Conservation (phyloP, 805 yeast species). For the Wickerhamia fluorescens region DNA sequence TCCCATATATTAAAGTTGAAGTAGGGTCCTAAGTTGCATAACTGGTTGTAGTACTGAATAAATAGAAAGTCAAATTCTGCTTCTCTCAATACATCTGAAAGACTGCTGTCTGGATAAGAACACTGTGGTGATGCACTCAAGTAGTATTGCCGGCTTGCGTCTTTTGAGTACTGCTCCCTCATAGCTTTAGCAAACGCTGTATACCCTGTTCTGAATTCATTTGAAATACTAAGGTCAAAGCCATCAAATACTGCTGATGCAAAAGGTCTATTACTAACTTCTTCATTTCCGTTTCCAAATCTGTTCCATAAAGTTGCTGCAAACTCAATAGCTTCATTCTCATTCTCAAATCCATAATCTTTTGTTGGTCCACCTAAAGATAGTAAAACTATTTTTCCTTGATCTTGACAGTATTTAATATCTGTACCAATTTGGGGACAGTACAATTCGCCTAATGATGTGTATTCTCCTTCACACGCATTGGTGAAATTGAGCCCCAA, state of each 20-base stretch:
- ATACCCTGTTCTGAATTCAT: conserved; percentile 56
- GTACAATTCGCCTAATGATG: conserved; percentile 7
- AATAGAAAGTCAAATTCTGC: conserved; percentile 74
- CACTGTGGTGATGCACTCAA: conserved; percentile 93
- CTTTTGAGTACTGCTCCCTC: conserved; percentile 9
- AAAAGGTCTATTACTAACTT: conserved; percentile 42
- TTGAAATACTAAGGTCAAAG: conserved; percentile 70
- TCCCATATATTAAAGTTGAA: conserved; percentile 74
- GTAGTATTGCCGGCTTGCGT: conserved; percentile 53
- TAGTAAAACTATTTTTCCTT: conserved; percentile 71
- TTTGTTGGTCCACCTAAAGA: conserved; percentile 56
- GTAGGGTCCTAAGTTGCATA: conserved; percentile 45
- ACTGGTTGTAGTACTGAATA: conserved; percentile 85
- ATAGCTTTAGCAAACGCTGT: conserved; percentile 42
- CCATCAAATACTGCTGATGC: conserved; percentile 78
- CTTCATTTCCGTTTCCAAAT: conserved; percentile 14
- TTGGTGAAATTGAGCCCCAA: conserved; percentile 9
- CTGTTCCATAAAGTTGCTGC: conserved; percentile 22
- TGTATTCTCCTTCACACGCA: conserved; percentile 9
- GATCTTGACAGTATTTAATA: conserved; percentile 64
- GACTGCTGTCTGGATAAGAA: conserved; percentile 64
- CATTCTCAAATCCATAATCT: conserved; percentile 32
- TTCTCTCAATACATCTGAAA: conserved; percentile 26
- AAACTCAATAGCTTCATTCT: conserved; percentile 18
- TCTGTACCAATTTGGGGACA: conserved; percentile 42